These are phyloP conservation scores for Micractinium conductrix DNA, from an alignment of 139 green algal genomes.

Conservation along the genomic window DNA sequence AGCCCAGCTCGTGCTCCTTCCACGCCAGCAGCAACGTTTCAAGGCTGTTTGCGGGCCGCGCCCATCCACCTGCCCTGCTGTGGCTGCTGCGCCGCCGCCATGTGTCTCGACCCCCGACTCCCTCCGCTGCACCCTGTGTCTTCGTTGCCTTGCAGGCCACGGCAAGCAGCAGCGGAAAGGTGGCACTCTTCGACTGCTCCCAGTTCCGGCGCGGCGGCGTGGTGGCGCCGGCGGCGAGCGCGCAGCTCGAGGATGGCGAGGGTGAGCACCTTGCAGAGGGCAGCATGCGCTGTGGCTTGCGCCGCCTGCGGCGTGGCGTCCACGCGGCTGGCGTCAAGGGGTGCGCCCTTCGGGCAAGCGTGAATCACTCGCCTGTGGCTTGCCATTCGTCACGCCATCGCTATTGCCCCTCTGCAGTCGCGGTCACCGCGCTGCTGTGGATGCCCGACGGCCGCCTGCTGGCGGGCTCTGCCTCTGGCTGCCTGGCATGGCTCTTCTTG, in stretches of 20 bases:
- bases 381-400: too few species aligned
- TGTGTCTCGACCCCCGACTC: background rate
- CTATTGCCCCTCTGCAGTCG: background rate
- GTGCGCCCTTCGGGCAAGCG: too few species aligned
- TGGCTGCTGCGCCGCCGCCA: background rate
- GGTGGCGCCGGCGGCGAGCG: conserved; percentile 9
- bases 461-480: conserved; percentile 38
- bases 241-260: background rate
- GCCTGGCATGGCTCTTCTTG: background rate
- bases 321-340: too few species aligned
- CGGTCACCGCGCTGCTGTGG: conserved; percentile 45
- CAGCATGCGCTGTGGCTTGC: too few species aligned
- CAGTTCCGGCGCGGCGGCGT: conserved; percentile 42
- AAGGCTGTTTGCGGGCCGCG: too few species aligned
- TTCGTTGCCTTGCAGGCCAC: conserved; percentile 41
- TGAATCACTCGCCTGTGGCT: too few species aligned
- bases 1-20: too few species aligned
- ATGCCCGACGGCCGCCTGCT: conserved; percentile 43
- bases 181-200: conserved; percentile 52
- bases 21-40: too few species aligned
- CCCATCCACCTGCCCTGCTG: background rate
- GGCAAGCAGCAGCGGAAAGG: conserved; percentile 51
- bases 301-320: too few species aligned
- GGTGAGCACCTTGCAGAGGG: background rate
- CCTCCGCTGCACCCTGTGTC: background rate